Conservation (phyloP, 2,329 filamentous ascomycete species). For the Pseudogymnoascus sp. region DNA sequence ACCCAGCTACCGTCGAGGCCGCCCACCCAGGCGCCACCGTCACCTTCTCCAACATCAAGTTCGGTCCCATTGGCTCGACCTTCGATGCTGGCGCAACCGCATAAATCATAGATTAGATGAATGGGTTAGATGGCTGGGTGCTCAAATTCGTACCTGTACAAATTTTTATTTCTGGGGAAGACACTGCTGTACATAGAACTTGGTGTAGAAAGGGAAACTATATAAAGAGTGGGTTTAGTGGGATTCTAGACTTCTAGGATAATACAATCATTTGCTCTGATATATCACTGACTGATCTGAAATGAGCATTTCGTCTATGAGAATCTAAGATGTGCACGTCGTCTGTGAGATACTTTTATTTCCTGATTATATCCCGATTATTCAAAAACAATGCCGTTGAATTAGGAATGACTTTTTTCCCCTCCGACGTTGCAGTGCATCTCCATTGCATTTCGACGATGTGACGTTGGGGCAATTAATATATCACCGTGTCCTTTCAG, state of each 20-base stretch:
- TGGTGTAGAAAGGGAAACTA: not conserved
- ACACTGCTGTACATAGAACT: conserved; percentile 5
- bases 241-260: conserved; percentile 2
- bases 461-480: conserved; percentile 2
- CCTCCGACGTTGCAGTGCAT: conserved; percentile 6
- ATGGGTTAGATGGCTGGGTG: not conserved
- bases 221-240: conserved; percentile 6
- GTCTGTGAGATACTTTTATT: not conserved
- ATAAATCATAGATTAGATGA: conserved; percentile 1
- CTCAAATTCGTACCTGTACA: conserved; percentile 8
- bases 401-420: conserved; percentile 6
- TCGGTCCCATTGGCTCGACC: conserved; percentile 13
- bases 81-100: not conserved
- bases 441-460: not conserved
- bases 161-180: conserved; percentile 9
- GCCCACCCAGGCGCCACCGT: conserved; percentile 39
- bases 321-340: not conserved
- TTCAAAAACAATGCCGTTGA: not conserved
- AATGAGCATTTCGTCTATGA: not conserved
- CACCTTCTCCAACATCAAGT: conserved; percentile 20
- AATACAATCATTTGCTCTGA: conserved; percentile 7
- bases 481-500: not conserved
- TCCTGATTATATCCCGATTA: not conserved
- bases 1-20: conserved; percentile 41
- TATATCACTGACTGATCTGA: not conserved